A percentile compares a stretch with the other conserved stretches of the same genome.
Evolutionary conservation across 2,329 filamentous ascomycete genomes (phyloP).

Genomic region (Pseudopithomyces maydicus): DNA sequence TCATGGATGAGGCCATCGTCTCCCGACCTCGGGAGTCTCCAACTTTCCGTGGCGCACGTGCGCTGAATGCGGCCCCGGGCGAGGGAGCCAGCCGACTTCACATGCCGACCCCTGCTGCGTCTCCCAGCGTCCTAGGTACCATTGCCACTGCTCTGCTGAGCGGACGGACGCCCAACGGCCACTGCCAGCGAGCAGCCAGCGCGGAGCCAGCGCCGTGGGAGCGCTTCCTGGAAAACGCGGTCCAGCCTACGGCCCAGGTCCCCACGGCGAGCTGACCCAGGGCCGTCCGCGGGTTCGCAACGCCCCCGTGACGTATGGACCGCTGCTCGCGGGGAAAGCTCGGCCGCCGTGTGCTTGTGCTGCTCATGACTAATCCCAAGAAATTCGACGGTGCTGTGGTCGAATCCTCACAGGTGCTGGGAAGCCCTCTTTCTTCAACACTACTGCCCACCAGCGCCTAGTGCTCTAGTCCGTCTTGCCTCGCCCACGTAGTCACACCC

Average conservation of each 20-base stretch:
- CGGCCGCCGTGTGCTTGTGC: not conserved
- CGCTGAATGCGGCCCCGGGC: conserved; percentile 16
- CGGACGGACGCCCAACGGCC: too few species aligned
- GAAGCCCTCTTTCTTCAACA: conserved; percentile 1
- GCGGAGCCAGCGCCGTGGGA: too few species aligned
- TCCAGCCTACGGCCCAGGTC: too few species aligned
- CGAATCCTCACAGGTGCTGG: not conserved
- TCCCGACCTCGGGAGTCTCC: conserved; percentile 26
- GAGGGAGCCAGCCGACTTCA: conserved; percentile 19
- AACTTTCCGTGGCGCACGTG: conserved; percentile 12
- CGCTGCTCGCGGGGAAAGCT: not conserved
- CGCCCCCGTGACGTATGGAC: not conserved
- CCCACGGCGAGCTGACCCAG: too few species aligned
- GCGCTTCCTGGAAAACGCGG: too few species aligned
- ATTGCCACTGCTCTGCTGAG: too few species aligned
- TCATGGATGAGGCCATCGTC: too few species aligned
- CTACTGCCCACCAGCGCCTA: not conserved
- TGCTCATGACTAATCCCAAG: not conserved
- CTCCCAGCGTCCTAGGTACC: too few species aligned
- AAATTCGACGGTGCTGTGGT: not conserved
- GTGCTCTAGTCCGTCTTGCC: not conserved
- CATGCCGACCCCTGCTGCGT: not conserved
- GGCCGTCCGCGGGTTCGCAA: not conserved
- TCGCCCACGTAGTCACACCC: not conserved
- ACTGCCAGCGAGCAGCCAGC: too few species aligned